These are phyloP conservation scores for Arbutus unedo DNA, from an alignment of 148 eudicot species.

Conservation along the genomic window DNA sequence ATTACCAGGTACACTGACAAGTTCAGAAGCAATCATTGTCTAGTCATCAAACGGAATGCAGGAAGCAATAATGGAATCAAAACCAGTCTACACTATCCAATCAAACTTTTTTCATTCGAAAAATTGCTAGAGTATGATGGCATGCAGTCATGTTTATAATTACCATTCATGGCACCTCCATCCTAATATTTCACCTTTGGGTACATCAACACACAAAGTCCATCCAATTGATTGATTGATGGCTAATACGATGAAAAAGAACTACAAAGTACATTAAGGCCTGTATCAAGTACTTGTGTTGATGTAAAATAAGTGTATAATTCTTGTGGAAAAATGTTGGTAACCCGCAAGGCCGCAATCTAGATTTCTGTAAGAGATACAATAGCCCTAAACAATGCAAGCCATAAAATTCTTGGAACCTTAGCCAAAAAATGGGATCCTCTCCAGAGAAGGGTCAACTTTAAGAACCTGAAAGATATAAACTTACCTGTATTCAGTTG, in stretches of 20 bases:
- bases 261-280: neutral
- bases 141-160: neutral
- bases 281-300: neutral
- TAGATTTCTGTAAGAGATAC: neutral
- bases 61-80: neutral
- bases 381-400: neutral
- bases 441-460: neutral
- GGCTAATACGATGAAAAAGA: neutral
- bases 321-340: neutral
- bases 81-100: neutral
- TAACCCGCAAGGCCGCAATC: neutral
- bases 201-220: neutral
- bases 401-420: neutral
- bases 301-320: neutral
- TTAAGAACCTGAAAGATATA: neutral
- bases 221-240: neutral
- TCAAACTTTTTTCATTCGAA: neutral
- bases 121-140: neutral
- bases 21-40: no score
- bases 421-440: neutral
- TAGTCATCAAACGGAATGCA: neutral
- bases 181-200: neutral
- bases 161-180: neutral
- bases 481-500: slow-evolving; percentile 87
- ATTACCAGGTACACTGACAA: no score